A percentile compares a stretch with the other conserved stretches of the same genome.
Conservation (phyloP, 371 early-diverging fungal species). For the Rhizopus sp. region DNA sequence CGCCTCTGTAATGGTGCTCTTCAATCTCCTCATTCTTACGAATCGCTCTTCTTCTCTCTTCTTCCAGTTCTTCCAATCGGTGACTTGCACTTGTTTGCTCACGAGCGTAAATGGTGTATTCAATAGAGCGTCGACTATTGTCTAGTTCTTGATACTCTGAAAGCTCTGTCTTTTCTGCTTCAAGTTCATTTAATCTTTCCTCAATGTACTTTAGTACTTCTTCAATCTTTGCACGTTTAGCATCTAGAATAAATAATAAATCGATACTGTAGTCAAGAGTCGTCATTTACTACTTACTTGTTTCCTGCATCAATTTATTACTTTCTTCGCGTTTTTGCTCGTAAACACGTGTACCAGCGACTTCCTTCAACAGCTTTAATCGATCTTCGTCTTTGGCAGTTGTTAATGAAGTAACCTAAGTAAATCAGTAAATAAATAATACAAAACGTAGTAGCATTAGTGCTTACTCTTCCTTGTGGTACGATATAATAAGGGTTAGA, state of each 20-base stretch:
- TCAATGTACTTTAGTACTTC: slow-evolving; percentile 89
- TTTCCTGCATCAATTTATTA: slow-evolving; percentile 92
- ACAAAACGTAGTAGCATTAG: background rate
- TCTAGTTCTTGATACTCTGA: slow-evolving; percentile 86
- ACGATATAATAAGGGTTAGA: slow-evolving; percentile 99
- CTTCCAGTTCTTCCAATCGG: slow-evolving; percentile 73
- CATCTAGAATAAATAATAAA: slow-evolving; percentile 46
- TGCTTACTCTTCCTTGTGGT: slow-evolving; percentile 95
- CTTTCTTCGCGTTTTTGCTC: slow-evolving; percentile 94
- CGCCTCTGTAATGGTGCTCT: slow-evolving; percentile 18
- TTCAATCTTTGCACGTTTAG: slow-evolving; percentile 88
- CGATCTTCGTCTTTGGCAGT: slow-evolving; percentile 93
- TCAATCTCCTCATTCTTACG: slow-evolving; percentile 23
- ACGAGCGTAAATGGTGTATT: slow-evolving; percentile 89
- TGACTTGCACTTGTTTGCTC: slow-evolving; percentile 83
- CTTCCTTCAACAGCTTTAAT: slow-evolving; percentile 92
- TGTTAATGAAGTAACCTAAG: slow-evolving; percentile 85
- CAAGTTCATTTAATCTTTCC: slow-evolving; percentile 86
- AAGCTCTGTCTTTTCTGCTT: slow-evolving; percentile 93
- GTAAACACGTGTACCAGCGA: slow-evolving; percentile 98
- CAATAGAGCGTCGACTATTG: slow-evolving; percentile 83
- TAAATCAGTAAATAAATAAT: background rate
- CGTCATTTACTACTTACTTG: slow-evolving; percentile 53
- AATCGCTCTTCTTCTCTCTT: slow-evolving; percentile 41
- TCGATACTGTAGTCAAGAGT: background rate